Conservation (phyloP, 768 basidiomycete species). For the Hericium coralloides region DNA sequence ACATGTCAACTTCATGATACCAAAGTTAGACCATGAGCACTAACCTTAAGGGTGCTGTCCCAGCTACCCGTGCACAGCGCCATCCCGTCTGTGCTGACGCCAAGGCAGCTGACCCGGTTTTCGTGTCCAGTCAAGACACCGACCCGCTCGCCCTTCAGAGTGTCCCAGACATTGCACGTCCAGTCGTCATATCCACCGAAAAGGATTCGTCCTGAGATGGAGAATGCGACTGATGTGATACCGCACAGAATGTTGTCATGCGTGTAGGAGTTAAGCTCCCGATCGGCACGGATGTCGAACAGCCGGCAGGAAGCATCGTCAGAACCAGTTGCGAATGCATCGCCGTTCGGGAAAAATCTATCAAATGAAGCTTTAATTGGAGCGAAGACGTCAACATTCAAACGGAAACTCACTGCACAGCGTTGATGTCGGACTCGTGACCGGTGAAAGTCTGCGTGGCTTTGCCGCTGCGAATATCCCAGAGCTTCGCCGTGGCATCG, state of each 20-base stretch:
- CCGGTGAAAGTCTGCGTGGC: constrained; percentile 98
- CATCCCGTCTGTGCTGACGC: constrained; percentile 95
- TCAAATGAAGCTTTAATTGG: neutral
- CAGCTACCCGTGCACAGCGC: constrained; percentile 97
- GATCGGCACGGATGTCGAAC: constrained; percentile 96
- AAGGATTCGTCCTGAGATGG: constrained; percentile 91
- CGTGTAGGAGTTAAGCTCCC: constrained; percentile 93
- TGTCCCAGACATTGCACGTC: constrained; percentile 99
- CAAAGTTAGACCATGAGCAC: constrained; percentile 18
- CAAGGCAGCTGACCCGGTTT: constrained; percentile 94
- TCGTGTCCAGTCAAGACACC: constrained; percentile 97
- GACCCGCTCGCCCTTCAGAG: constrained; percentile 95
- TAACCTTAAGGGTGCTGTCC: constrained; percentile 93
- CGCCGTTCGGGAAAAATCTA: constrained; percentile 99
- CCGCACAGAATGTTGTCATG: constrained; percentile 99
- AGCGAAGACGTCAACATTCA: constrained; percentile 9
- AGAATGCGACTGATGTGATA: constrained; percentile 98
- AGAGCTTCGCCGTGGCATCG: constrained; percentile 96
- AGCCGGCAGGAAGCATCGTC: constrained; percentile 98
- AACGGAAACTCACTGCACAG: constrained; percentile 72
- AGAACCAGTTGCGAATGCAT: constrained; percentile 97
- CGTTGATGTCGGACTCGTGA: constrained; percentile 98
- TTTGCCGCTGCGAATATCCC: constrained; percentile 97
- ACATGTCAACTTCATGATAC: constrained; percentile 2
- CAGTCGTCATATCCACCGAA: constrained; percentile 99